A percentile compares a stretch with the other conserved stretches of the same genome.
These are phyloP conservation scores for Astragalus glycyphyllos DNA, from an alignment of 306 rosid genomes.

Conservation along the genomic window DNA sequence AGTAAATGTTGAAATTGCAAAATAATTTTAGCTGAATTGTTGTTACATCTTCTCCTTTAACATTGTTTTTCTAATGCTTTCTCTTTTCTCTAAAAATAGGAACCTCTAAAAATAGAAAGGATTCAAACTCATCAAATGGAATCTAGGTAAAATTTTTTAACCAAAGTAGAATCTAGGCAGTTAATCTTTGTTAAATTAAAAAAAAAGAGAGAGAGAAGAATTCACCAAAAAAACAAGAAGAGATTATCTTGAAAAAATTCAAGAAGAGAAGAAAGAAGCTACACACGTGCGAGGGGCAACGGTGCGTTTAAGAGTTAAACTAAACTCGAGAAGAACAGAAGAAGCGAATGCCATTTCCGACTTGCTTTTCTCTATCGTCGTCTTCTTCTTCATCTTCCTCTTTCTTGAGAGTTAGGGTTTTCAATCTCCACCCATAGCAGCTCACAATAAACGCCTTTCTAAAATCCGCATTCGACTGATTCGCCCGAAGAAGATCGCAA, in stretches of 20 bases:
- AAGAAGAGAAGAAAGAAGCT: background rate
- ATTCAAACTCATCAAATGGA: too few relatives aligned
- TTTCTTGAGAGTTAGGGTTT: slow-evolving; percentile 45
- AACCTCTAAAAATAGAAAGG: too few relatives aligned
- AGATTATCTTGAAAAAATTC: background rate
- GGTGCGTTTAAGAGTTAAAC: slow-evolving; percentile 38
- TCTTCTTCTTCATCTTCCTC: slow-evolving; percentile 4
- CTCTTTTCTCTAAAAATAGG: too few relatives aligned
- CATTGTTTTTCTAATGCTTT: too few relatives aligned
- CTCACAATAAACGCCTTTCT: slow-evolving; percentile 2
- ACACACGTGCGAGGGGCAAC: slow-evolving; percentile 22
- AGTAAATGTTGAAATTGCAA: too few relatives aligned
- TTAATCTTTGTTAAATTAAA: too few relatives aligned
- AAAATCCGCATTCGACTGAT: slow-evolving; percentile 2
- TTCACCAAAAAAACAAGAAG: too few relatives aligned
- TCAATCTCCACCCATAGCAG: background rate
- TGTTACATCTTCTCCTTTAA: too few relatives aligned
- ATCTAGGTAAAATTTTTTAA: too few relatives aligned
- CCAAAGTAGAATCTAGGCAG: too few relatives aligned
- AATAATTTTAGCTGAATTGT: too few relatives aligned
- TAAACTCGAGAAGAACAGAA: background rate
- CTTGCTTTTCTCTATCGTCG: slow-evolving; percentile 25
- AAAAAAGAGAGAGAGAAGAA: too few relatives aligned
- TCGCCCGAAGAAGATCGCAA: slow-evolving; percentile 9
- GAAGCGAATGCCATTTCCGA: slow-evolving; percentile 24